Evolutionary conservation across 164 flowering plant genomes (phyloP), one percentile per base, ranked within the genome.

Genomic region (Stephania yunnanensis): DNA sequence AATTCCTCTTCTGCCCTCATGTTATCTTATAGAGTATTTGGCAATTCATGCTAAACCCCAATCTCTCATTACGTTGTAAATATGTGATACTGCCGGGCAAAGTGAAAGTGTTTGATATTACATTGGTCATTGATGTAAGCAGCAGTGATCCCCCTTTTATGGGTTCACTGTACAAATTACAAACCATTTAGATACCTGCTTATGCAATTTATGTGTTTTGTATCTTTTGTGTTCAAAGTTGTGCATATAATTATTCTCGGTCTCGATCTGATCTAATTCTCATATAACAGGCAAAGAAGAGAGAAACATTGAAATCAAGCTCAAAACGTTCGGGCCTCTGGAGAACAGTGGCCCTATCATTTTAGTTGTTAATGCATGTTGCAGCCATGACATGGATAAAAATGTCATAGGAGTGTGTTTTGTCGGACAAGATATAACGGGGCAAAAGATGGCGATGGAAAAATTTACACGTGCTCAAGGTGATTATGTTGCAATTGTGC

Each of bases 401-500:
- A 84, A 83, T 74, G 78, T 90, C 68, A 83, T 86, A 7, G 97
- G 97, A 7, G 86, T 85, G 72, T 90, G 92, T 84, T 90, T 92
- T 74, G 80, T 90, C 78, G 91, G 91, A n/a, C 92, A 92, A 77
- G 94, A 92, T 82, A 36, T 90, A 69, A 90, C 97, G 6, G 84
- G 77, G 65, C 86, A 92, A 68, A 90, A 83, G 81, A 71, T 80
- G 82, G 79, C 88, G 29, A 79, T 84, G 88, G 90, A 92, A 78
- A 87, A 90, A 79, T 90, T 84, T 71, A 87, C 88, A 13, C 86
- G 87, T 30, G 77, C 87, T 42, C 87, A 90, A 82, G 93, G 94
- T 55, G 97, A 92, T 82, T 92, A 87, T 75, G 77, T 71, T 68
- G 87, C 88, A 53, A 88, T 90, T 71, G 76, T 92, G 69, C 80